These are phyloP conservation scores for Zygosaccharomyces sapae DNA, from an alignment of 1,139 yeast genomes.

Conservation along the genomic window DNA sequence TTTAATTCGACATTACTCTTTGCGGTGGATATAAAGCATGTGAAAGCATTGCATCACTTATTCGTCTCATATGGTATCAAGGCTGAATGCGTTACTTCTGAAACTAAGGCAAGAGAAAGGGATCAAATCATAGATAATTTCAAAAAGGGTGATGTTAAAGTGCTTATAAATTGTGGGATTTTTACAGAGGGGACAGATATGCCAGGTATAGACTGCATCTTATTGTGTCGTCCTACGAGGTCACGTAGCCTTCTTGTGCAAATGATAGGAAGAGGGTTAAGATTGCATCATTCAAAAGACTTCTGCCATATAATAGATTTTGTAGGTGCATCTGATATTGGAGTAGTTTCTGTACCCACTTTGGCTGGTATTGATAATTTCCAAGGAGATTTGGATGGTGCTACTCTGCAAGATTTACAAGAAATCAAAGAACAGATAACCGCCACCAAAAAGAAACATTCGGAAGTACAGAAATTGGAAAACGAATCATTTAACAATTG, in stretches of 20 bases:
- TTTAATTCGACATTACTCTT: slow-evolving; percentile 69
- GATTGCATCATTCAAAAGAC: slow-evolving; percentile 57
- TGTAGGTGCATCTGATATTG: slow-evolving; percentile 56
- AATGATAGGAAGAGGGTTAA: slow-evolving; percentile 88
- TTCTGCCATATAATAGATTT: slow-evolving; percentile 76
- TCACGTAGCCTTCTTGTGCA: slow-evolving; percentile 71
- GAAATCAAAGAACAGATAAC: slow-evolving; percentile 36
- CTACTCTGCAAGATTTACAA: slow-evolving; percentile 36
- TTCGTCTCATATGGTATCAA: slow-evolving; percentile 59
- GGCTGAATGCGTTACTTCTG: slow-evolving; percentile 72
- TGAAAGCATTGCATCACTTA: slow-evolving; percentile 49
- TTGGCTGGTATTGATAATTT: slow-evolving; percentile 46
- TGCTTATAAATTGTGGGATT: slow-evolving; percentile 81
- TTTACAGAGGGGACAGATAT: slow-evolving; percentile 96
- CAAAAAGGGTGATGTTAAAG: slow-evolving; percentile 58
- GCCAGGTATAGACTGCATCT: slow-evolving; percentile 79
- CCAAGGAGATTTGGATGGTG: slow-evolving; percentile 39
- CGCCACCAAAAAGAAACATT: slow-evolving; percentile 10
- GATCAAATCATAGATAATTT: slow-evolving; percentile 54
- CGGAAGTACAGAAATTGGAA: slow-evolving; percentile 9
- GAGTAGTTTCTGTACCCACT: slow-evolving; percentile 60
- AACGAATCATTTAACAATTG: slow-evolving; percentile 13
- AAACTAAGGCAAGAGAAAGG: slow-evolving; percentile 54
- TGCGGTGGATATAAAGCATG: slow-evolving; percentile 71
- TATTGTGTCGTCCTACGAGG: slow-evolving; percentile 76